Base-by-base conservation (phyloP, 2,329 filamentous ascomycete species). In the Aaosphaeria pasadenensis region DNA sequence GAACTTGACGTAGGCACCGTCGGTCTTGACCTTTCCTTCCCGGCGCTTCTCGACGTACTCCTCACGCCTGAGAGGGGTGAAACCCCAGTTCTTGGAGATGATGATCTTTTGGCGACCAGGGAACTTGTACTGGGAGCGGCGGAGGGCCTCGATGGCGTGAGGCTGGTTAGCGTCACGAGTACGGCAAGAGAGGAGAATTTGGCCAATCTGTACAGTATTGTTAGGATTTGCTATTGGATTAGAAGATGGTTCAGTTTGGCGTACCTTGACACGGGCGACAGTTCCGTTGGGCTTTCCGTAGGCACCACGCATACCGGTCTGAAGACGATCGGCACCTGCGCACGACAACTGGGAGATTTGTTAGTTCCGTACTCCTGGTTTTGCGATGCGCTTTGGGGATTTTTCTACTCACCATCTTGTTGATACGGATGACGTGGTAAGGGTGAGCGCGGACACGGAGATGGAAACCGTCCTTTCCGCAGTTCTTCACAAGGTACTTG, bases 51-150 rank as follows among this genome's bases (percentile, higher is more conserved):
- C 85, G 74, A 95, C 82, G 82, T 97, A 99, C 78, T 99, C 94
- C 67, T 97, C 94, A 69, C 94, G 91, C 72, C 90, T 88, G 70
- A 99, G 89, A 74, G 91, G 91, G 57, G 94, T 99, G 89, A 99
- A 99, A 67, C 94, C 94, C 94, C 94, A 99, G 87, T 99, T 99
- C 91, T 97, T 99, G 84, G 89, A 95, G 81, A 97, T 87, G 72
- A 99, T 96, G 82, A 99, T 97, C 91, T 99, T 99, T 86, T 99
- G 94, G 81, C 94, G 92, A 78, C 94, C 94, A 65, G 94, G 94
- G 89, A 99, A 99, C 64, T 97, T 99, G 90, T 97, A 96, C 87
- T 96, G 94, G 63, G 91, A 95, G 77, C 94, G 91, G 76, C 95
- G 92, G 76, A 99, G 89, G 74, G 94, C 94, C 87, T 99, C 94